Evolutionary conservation across 1,284 basidiomycete species (phyloP), one percentile per base, ranked within the genome.

Genomic region (Hemileccinum hortonii): DNA sequence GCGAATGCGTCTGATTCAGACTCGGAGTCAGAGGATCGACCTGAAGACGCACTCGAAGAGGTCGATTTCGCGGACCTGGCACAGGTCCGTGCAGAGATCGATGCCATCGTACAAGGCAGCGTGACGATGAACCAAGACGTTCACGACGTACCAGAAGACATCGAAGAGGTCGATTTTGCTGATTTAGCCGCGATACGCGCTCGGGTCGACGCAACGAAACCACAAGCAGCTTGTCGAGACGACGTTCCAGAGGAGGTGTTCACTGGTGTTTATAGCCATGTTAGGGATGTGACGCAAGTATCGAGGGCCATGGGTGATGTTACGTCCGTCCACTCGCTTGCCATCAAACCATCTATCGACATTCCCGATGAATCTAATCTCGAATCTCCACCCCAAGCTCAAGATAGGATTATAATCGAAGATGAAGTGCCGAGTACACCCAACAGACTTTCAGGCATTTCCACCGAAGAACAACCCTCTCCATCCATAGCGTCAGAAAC

Each of bases 141-240:
- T 0, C 55, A 65, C 15, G 9, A 30, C 0, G 21, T 40, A 26
- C 41, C 40, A 24, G 69, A 72, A 15, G 67, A 67, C 9, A 61
- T 87, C 2, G 78, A 82, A 63, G 85, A 84, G 59, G 76, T 87
- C 11, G 81, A 88, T 61, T 88, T 86, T 58, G 71, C 75, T 11
- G 83, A 87, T 44, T 63, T 84, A 38, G 77, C 66, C 3, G 73
- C 71, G 55, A 57, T 85, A 2, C 71, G 73, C 35, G 47, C 41
- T 52, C 62, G 52, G 62, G 69, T 35, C 29, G 54, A 49, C 15
- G 47, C 54, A 0, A 22, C 56, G 48, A 49, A 36, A 24, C 29
- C 39, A 37, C 48, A 6, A 2, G 24, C 19, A 29, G 0, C 29
- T 26, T 40, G 37, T 26, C 49, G 12, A 16, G 44, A 47, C 5